Evolutionary conservation across 305 asterid species (phyloP).

Genomic region (Fraxinus ornus): DNA sequence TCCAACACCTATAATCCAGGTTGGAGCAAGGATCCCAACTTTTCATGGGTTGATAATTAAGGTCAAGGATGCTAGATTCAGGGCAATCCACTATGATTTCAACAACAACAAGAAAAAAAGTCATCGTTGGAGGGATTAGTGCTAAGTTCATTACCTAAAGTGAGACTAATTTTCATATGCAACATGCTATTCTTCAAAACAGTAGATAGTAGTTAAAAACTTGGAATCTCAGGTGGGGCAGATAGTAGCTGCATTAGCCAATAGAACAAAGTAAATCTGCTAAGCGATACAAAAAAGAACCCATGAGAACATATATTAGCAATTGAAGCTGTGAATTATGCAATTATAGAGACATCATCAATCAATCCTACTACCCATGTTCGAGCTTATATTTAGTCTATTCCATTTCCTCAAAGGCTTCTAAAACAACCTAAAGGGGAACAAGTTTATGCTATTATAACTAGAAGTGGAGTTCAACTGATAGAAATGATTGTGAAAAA

Average conservation of each 20-base stretch:
- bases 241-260: not conserved
- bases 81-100: not conserved
- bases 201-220: too few relatives aligned
- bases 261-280: too few relatives aligned
- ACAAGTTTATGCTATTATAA: not conserved
- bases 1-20: not conserved
- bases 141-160: not conserved
- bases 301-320: not conserved
- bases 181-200: not conserved
- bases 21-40: not conserved
- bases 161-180: not conserved
- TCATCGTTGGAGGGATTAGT: not conserved
- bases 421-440: not conserved
- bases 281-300: too few relatives aligned
- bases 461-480: not conserved
- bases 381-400: not conserved
- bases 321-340: not conserved
- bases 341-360: not conserved
- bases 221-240: not conserved
- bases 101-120: not conserved
- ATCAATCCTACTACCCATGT: not conserved
- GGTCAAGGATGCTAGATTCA: not conserved
- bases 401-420: not conserved
- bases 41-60: not conserved
- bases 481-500: not conserved